Conservation (phyloP, 1,284 basidiomycete species). For the Tilletia horrida region DNA sequence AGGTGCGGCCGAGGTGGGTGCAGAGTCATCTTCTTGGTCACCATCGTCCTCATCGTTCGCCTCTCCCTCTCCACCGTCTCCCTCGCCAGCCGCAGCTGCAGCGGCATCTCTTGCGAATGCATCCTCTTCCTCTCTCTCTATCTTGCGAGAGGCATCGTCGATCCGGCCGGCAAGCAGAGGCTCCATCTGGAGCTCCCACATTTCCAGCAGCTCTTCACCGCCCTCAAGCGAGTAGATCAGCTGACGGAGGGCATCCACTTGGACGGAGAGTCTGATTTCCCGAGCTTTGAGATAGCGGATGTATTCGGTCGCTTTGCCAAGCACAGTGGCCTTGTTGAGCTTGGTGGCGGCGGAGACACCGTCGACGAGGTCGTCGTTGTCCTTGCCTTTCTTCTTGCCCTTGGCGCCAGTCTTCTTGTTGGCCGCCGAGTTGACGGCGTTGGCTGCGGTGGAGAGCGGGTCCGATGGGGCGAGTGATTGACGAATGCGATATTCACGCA, state of each 20-base stretch:
- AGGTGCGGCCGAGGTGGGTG: constrained; percentile 20
- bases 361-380: constrained; percentile 48
- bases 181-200: constrained; percentile 49
- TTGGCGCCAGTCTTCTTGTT: constrained; percentile 38
- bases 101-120: constrained; percentile 20
- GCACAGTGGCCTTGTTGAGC: constrained; percentile 53
- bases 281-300: constrained; percentile 51
- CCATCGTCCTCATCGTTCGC: constrained; percentile 36
- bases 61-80: constrained; percentile 34
- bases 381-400: constrained; percentile 38
- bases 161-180: constrained; percentile 35
- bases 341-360: constrained; percentile 53
- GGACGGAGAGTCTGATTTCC: constrained; percentile 42
- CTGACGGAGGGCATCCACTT: constrained; percentile 45
- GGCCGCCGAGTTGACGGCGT: background rate
- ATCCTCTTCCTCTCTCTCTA: constrained; percentile 36
- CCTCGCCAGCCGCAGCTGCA: constrained; percentile 41
- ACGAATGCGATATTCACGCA: constrained; percentile 57
- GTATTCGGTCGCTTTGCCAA: constrained; percentile 53
- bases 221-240: constrained; percentile 47
- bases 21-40: constrained; percentile 27
- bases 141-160: constrained; percentile 28
- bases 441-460: background rate
- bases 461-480: background rate
- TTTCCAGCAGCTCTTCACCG: constrained; percentile 49